Base-by-base conservation (phyloP, 805 yeast genomes). In the Candida gorgasii region DNA sequence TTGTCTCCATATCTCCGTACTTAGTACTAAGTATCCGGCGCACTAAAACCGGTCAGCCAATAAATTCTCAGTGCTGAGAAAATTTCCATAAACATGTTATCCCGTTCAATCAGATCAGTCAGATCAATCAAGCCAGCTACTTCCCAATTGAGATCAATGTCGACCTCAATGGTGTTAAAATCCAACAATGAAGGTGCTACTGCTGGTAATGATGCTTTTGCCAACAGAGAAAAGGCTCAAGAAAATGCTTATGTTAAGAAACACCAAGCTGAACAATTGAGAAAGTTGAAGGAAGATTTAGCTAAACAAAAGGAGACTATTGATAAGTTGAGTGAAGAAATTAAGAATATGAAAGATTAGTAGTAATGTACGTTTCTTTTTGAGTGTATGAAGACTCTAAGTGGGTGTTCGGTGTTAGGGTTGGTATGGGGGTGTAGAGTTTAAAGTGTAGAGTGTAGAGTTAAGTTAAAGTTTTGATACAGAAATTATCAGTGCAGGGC, bases 201-300 rank as follows among this genome's bases (percentile, higher is more conserved):
- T 34, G 46, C 47, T 39, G 49, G 50, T 29, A 52, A 55, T 13
- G 69, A 68, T 50, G 52, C 66, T 8, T 60, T 65, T 55, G 54
- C 77, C 77, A 88, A 89, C 65, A 89, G 95, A 65, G 99, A 93
- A 76, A 84, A 79, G 70, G 96, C 96, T 50, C 83, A 82, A 62
- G 99, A 92, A 74, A 89, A 85, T 63, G 75, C 73, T 57, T 90
- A 82, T 73, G 75, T 89, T 67, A 87, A 80, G 69, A 83, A 88
- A 72, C 96, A 86, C 62, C 96, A 92, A 75, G 85, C 84, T 62
- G 96, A 89, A 67, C 89, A 85, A 74, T 75, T 89, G 63, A 82
- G 79, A 59, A 76, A 78, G 38, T 79, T 89, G 65, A 84, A 75
- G 65, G 89, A 85, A 63, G 79, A 84, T 59, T 75, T 89, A 64